A percentile compares a stretch with the other conserved stretches of the same genome.
Conservation (phyloP, 495 filamentous ascomycete species). For the Xylaria curta region DNA sequence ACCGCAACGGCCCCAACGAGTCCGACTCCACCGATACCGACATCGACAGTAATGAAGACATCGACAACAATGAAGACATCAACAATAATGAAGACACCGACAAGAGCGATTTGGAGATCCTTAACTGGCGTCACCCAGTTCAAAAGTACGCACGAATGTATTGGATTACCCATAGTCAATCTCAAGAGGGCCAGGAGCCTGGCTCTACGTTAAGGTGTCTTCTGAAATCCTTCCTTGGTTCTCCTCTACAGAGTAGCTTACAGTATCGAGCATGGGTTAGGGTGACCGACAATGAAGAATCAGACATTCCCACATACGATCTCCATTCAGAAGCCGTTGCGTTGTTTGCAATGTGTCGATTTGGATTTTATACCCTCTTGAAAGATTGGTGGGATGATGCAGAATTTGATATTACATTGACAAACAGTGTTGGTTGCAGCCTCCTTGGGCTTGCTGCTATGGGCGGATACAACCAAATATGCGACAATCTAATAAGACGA, state of each 20-base stretch:
- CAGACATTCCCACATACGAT: too few species aligned
- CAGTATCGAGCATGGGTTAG: neutral
- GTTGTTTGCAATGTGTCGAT: constrained; percentile 4
- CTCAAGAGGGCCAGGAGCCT: neutral
- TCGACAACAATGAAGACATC: too few species aligned
- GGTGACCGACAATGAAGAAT: neutral
- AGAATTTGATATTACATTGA: neutral
- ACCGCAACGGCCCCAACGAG: too few species aligned
- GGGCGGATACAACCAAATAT: neutral
- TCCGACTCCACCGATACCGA: neutral
- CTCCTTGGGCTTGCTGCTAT: neutral
- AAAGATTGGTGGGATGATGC: neutral
- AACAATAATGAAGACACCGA: neutral
- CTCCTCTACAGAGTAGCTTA: neutral
- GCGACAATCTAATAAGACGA: neutral
- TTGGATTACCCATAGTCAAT: neutral
- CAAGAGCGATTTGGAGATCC: too few species aligned
- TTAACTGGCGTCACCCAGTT: neutral
- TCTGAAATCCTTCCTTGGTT: constrained; percentile 12
- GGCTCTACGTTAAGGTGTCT: neutral
- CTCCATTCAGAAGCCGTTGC: neutral
- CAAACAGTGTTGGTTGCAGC: neutral
- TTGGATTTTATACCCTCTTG: neutral
- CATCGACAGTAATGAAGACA: too few species aligned
- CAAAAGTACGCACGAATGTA: neutral